Evolutionary conservation across 1,284 basidiomycete species (phyloP), one percentile per base, ranked within the genome.

Genomic region (Ceratobasidium sp.): DNA sequence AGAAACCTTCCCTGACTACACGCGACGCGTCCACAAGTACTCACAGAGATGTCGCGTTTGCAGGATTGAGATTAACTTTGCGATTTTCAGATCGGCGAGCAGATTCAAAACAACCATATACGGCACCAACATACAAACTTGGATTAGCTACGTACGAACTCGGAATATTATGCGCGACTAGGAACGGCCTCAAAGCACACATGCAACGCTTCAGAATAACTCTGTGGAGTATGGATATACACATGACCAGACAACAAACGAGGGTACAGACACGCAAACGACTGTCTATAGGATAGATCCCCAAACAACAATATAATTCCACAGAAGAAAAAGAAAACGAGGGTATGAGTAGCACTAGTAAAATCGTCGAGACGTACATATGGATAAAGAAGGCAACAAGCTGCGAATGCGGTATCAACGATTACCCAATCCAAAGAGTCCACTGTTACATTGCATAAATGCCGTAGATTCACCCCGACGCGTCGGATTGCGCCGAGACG

Each of bases 1-100:
- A 10, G 20, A 47, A 20, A 34, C 10, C 31, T 3, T 32, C 13
- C 58, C 35, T 27, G 58, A 62, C 58, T 49, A 42, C 43, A 62
- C 58, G 50, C 53, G 53, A 65, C 60, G 34, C 34, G 13, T 49
- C 57, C 57, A 55, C 53, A 55, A 62, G 58, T 45, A 47, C 58
- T 25, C 58, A 62, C 58, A 62, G 58, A 62, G 43, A 62, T 45
- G 45, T 62, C 58, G 43, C 58, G 58, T 6, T 47, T 20, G 22
- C 8, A 31, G 42, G 32, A 31, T 62, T 62, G 34, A 50, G 58
- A 15, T 12, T 22, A 12, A 6, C 7, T 12, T 12, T 47, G 45
- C 7, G 17, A 40, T 40, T 40, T 40, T 8, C 8, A 40, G 38
- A 8, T 7, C 17, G 17, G 7, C 17, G 38, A 40, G n/a, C n/a